A percentile compares a stretch with the other conserved stretches of the same genome.
Conservation (phyloP, 1,284 basidiomycete species). For the Sporisorium exsertum region DNA sequence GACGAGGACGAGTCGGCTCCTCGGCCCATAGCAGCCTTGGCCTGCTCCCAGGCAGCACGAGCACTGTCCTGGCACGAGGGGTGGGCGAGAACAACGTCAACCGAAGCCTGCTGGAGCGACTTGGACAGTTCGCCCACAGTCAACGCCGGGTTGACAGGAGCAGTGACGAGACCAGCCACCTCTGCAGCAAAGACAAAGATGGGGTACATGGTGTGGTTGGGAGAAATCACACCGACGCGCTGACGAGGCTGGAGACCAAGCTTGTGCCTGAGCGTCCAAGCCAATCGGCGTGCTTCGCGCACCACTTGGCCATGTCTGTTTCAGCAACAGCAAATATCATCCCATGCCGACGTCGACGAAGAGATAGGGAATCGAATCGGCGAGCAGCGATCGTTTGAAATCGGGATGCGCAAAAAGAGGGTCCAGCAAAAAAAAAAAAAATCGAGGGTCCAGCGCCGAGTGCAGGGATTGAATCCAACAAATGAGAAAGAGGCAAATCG, state of each 20-base stretch:
- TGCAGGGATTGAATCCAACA: neutral
- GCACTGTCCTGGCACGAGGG: conserved; percentile 52
- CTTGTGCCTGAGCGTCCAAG: conserved; percentile 54
- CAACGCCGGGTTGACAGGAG: conserved; percentile 62
- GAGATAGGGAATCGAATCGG: neutral
- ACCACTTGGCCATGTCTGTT: conserved; percentile 45
- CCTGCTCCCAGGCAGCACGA: conserved; percentile 47
- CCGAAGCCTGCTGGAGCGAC: conserved; percentile 55
- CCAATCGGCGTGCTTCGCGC: conserved; percentile 46
- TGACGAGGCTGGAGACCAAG: conserved; percentile 54
- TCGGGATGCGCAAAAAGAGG: conserved; percentile 12
- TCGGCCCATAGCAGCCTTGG: conserved; percentile 35
- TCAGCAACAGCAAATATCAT: neutral
- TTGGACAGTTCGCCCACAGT: conserved; percentile 62
- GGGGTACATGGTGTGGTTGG: conserved; percentile 64
- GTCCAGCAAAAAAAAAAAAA: conserved; percentile 6
- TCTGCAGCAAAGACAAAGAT: conserved; percentile 56
- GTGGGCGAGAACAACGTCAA: conserved; percentile 53
- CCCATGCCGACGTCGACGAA: neutral
- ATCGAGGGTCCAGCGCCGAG: neutral
- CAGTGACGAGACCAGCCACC: conserved; percentile 48
- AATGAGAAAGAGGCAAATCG: conserved; percentile 10
- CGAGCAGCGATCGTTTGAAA: neutral
- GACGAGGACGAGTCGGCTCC: conserved; percentile 6
- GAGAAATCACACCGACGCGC: conserved; percentile 62